Base-by-base conservation (phyloP, 73 alveolate genomes). In the Effrenium voratum region DNA sequence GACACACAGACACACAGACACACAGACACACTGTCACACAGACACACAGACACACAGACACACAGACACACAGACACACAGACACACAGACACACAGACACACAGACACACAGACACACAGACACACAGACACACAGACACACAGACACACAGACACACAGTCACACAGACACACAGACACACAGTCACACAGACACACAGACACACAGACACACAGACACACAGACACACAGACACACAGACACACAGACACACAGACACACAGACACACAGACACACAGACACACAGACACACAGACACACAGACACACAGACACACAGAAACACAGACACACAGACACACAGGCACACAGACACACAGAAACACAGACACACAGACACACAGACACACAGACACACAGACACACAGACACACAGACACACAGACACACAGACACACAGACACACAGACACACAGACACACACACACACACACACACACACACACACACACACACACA, bases 1-100 rank as follows among this genome's bases (percentile, higher is more conserved):
- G 80, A 66, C 80, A 66, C 80, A 66, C 80, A 66, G 80, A 66
- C 80, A 66, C 80, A 66, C 80, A 66, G 80, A 66, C 80, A 66
- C 80, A 66, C 80, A 66, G 80, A 66, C 80, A 66, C 80, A 66
- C 80, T 13, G 80, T 13, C 80, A 66, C 80, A 66, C 80, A 66
- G 80, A 66, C 80, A 66, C 80, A 66, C 80, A 66, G 80, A 66
- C 80, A 66, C 80, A 66, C 80, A 66, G 80, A 66, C 80, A 66
- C 80, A 66, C 80, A 66, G 80, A 66, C 80, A 66, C 80, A 66
- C 80, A 66, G 80, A 66, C 80, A 66, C 80, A 66, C 80, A 66
- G 80, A 66, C 80, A 66, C 80, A 66, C 80, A 66, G 80, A 66
- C 80, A 66, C 80, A 66, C 80, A 66, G 80, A 66, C 80, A 66